Percentiles rank a stretch among this genome's conserved stretches.
These are phyloP conservation scores for Candida chilensis DNA, from an alignment of 805 yeast genomes.

Conservation along the genomic window DNA sequence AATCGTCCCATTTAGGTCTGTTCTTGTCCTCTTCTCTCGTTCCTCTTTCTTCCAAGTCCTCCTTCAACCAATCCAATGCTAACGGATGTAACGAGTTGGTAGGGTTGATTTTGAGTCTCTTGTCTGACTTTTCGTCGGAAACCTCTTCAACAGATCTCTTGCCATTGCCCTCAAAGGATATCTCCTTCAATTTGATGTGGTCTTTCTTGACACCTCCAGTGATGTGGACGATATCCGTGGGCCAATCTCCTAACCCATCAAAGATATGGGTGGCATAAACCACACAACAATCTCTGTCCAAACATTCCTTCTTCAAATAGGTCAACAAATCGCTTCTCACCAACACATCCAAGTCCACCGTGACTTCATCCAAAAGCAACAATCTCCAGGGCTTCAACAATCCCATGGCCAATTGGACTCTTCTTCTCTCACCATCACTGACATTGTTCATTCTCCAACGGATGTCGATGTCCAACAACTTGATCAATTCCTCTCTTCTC, in stretches of 20 bases:
- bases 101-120: slow-evolving; percentile 23
- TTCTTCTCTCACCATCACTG: slow-evolving; percentile 90
- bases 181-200: slow-evolving; percentile 17
- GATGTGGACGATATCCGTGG: slow-evolving; percentile 74
- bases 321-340: slow-evolving; percentile 69
- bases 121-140: slow-evolving; percentile 3
- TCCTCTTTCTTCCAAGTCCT: slow-evolving; percentile 47
- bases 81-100: slow-evolving; percentile 61
- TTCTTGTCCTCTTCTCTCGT: slow-evolving; percentile 35
- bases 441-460: slow-evolving; percentile 88
- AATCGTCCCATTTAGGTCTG: slow-evolving; percentile 49
- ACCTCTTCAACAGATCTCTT: slow-evolving; percentile 5
- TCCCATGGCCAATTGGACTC: slow-evolving; percentile 94
- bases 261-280: slow-evolving; percentile 95
- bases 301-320: slow-evolving; percentile 70
- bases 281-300: slow-evolving; percentile 59
- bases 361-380: slow-evolving; percentile 87
- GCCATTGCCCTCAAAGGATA: slow-evolving; percentile 22
- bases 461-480: slow-evolving; percentile 77
- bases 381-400: slow-evolving; percentile 84
- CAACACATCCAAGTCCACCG: slow-evolving; percentile 91
- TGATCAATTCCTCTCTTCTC: slow-evolving; percentile 67
- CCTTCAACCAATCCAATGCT: slow-evolving; percentile 57
- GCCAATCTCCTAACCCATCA: slow-evolving; percentile 91
- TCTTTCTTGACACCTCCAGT: slow-evolving; percentile 50